Percentiles rank a stretch among this genome's conserved stretches.
phyloP scores from a whole-genome alignment of 495 filamentous ascomycete genomes.

The Collariella sp. region DNA sequence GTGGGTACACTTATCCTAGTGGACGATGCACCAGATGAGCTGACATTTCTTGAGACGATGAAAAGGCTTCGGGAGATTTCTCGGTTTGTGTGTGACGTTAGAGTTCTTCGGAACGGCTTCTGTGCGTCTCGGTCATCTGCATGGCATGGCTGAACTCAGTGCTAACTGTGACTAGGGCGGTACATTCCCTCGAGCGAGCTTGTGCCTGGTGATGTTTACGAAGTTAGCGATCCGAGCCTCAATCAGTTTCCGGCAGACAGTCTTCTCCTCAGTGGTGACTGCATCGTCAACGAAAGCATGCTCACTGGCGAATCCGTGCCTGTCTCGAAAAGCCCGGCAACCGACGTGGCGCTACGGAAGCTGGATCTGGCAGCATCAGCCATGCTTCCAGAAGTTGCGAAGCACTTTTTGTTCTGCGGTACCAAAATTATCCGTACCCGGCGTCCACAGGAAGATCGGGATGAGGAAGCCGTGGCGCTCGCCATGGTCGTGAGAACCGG shows the following conservation, averaged over 20 bases:
- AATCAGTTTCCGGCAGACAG: slow-evolving; percentile 92
- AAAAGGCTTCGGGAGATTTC: slow-evolving; percentile 83
- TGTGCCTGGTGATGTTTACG: slow-evolving; percentile 94
- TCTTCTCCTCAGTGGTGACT: slow-evolving; percentile 84
- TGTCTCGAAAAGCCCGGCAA: slow-evolving; percentile 82
- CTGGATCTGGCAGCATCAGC: slow-evolving; percentile 71
- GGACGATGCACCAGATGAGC: neutral
- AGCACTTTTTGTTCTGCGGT: slow-evolving; percentile 85
- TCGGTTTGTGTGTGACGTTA: slow-evolving; percentile 86
- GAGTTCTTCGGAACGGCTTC: slow-evolving; percentile 88
- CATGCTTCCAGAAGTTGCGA: slow-evolving; percentile 69
- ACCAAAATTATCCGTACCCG: slow-evolving; percentile 91
- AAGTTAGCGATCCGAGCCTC: slow-evolving; percentile 91
- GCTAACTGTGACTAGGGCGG: slow-evolving; percentile 54
- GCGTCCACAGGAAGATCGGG: slow-evolving; percentile 69
- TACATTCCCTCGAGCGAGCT: slow-evolving; percentile 78
- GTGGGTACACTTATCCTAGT: slow-evolving; percentile 36
- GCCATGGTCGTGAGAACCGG: slow-evolving; percentile 89
- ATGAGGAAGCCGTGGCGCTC: slow-evolving; percentile 84
- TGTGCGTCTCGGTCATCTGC: slow-evolving; percentile 49
- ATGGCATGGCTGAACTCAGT: neutral
- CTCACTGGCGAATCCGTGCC: slow-evolving; percentile 97
- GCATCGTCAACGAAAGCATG: slow-evolving; percentile 99
- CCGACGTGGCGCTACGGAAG: slow-evolving; percentile 64
- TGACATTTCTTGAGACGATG: slow-evolving; percentile 61